Evolutionary conservation across 129 eudicot species (phyloP).

Genomic region (Artemisia tridentata): DNA sequence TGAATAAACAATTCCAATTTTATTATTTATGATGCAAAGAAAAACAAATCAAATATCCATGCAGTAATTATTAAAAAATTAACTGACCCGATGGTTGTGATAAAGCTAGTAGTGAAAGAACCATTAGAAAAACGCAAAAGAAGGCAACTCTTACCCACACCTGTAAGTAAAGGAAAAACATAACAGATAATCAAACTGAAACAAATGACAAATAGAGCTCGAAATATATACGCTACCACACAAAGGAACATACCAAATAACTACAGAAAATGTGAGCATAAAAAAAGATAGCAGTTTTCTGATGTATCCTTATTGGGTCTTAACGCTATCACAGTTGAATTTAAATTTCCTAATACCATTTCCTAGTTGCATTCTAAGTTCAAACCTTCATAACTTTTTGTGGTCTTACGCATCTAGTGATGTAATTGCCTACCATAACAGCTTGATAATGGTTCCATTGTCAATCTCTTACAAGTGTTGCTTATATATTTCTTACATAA

Average conservation of each 20-base stretch:
- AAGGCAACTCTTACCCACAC: conserved; percentile 74
- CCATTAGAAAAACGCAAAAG: conserved; percentile 72
- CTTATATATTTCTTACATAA: neutral
- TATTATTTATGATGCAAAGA: neutral
- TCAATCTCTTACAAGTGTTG: neutral
- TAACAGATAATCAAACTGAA: conserved; percentile 7
- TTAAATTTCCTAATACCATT: neutral
- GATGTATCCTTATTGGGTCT: neutral
- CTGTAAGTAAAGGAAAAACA: conserved; percentile 32
- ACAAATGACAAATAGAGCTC: neutral
- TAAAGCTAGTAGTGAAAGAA: conserved; percentile 66
- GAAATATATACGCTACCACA: neutral
- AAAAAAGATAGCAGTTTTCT: neutral
- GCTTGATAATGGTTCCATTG: neutral
- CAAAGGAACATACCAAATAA: neutral
- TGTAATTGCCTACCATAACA: neutral
- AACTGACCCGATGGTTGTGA: conserved; percentile 62
- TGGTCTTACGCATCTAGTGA: neutral
- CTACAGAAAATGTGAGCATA: conserved; percentile 9
- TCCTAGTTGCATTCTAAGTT: neutral
- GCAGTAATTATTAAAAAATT: neutral
- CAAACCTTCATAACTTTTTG: neutral
- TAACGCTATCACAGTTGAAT: too few species aligned
- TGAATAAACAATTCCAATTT: conserved; percentile 14
- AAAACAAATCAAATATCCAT: neutral